Evolutionary conservation across 1,139 yeast species (phyloP).

Genomic region (Magnusiomyces magnusii): DNA sequence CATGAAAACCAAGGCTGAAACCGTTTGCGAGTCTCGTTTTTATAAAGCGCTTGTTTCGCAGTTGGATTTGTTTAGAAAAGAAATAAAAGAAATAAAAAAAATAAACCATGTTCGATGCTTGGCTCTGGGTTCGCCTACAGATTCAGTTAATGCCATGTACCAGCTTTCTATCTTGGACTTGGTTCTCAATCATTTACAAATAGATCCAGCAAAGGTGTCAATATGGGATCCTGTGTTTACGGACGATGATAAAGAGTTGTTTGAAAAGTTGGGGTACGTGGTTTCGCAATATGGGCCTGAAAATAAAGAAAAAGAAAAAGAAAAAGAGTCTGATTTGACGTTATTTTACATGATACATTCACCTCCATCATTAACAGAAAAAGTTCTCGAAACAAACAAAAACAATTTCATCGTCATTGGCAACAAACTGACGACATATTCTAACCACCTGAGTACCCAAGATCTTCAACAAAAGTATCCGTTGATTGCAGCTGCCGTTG

Average conservation of each 20-base stretch:
- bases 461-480: conserved; percentile 23
- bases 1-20: conserved; percentile 12
- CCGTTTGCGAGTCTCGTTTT: conserved; percentile 16
- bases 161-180: conserved; percentile 53
- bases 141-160: conserved; percentile 50
- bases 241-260: conserved; percentile 36
- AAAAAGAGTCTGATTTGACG: conserved; percentile 22
- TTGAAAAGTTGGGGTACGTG: conserved; percentile 27
- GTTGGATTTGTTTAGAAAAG: background rate
- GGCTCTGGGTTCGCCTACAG: conserved; percentile 63
- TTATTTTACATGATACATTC: conserved; percentile 70
- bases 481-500: conserved; percentile 13
- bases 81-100: background rate
- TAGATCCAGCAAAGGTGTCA: conserved; percentile 33
- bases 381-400: conserved; percentile 30
- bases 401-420: conserved; percentile 26
- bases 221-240: conserved; percentile 60
- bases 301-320: conserved; percentile 19
- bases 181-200: conserved; percentile 30
- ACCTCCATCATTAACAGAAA: conserved; percentile 50
- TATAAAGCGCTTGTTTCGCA: conserved; percentile 11
- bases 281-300: conserved; percentile 21
- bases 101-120: conserved; percentile 45
- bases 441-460: conserved; percentile 16
- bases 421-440: conserved; percentile 30